Conservation (phyloP, 768 basidiomycete genomes). For the Chlorophyllum brunneum region DNA sequence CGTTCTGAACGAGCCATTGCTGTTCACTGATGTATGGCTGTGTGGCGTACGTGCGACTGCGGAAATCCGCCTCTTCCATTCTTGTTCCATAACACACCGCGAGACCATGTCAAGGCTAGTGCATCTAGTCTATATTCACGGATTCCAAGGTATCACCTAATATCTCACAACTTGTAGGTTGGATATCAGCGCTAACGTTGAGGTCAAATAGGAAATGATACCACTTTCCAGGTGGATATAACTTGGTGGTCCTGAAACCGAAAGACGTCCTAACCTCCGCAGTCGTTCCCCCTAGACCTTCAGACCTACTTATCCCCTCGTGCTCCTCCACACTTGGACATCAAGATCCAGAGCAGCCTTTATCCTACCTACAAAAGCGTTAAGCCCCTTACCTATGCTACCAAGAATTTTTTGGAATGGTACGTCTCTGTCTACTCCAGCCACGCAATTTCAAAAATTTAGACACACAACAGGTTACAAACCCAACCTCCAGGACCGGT, state of each 20-base stretch:
- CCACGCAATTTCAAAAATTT: neutral
- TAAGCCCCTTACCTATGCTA: constrained; percentile 47
- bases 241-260: neutral
- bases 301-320: constrained; percentile 36
- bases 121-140: constrained; percentile 56
- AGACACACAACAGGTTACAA: constrained; percentile 35
- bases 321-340: constrained; percentile 30
- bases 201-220: constrained; percentile 42
- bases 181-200: neutral
- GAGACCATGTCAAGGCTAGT: constrained; percentile 25
- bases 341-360: constrained; percentile 42
- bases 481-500: constrained; percentile 54
- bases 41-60: no score
- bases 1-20: no score
- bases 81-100: neutral
- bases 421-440: constrained; percentile 19
- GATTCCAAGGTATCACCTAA: constrained; percentile 44
- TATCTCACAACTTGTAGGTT: neutral
- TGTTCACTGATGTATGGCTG: no score
- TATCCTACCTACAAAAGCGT: constrained; percentile 61
- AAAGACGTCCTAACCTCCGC: constrained; percentile 1
- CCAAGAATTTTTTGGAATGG: constrained; percentile 55
- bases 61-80: neutral
- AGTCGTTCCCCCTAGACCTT: constrained; percentile 54
- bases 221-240: constrained; percentile 47